A percentile compares a stretch with the other conserved stretches of the same genome.
phyloP scores from a whole-genome alignment of 2,329 filamentous ascomycete species.

The Knoxdaviesia proteae region DNA sequence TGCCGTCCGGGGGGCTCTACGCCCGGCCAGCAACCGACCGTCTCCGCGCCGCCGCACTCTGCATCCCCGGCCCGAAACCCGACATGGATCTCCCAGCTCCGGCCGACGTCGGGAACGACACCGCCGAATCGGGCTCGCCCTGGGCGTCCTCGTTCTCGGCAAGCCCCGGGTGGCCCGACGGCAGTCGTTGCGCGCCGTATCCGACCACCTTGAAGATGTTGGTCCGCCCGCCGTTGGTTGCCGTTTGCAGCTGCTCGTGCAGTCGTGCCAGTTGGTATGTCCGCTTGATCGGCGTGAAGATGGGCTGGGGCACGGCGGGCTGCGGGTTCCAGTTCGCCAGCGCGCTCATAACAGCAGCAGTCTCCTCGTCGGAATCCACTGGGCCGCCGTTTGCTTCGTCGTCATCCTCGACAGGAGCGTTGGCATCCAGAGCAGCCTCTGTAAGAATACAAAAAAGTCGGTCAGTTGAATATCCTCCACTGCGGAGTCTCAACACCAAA shows the following conservation, averaged over 20 bases:
- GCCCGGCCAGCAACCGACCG: conserved; percentile 26
- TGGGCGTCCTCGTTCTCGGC: conserved; percentile 32
- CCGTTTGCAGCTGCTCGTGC: conserved; percentile 43
- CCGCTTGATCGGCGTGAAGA: conserved; percentile 38
- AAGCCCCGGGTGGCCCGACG: conserved; percentile 24
- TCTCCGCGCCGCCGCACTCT: conserved; percentile 18
- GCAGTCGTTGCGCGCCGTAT: conserved; percentile 31
- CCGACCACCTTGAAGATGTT: conserved; percentile 44
- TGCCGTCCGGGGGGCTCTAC: conserved; percentile 11
- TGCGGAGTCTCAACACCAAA: conserved; percentile 2
- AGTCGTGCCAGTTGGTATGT: conserved; percentile 42
- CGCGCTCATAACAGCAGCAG: conserved; percentile 68
- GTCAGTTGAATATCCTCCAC: conserved; percentile 4
- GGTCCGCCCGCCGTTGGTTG: conserved; percentile 41
- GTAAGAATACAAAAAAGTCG: conserved; percentile 6
- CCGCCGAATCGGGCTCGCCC: conserved; percentile 31
- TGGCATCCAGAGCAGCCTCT: conserved; percentile 90
- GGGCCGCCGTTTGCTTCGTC: conserved; percentile 60
- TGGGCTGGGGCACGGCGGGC: conserved; percentile 48
- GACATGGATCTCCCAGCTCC: conserved; percentile 1
- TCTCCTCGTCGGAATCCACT: conserved; percentile 89
- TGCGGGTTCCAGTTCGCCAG: conserved; percentile 57
- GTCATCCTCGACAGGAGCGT: conserved; percentile 73
- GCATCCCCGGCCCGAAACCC: conserved; percentile 16
- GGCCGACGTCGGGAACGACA: conserved; percentile 15